Conservation (phyloP, 129 eudicot species). For the Artemisia tridentata region DNA sequence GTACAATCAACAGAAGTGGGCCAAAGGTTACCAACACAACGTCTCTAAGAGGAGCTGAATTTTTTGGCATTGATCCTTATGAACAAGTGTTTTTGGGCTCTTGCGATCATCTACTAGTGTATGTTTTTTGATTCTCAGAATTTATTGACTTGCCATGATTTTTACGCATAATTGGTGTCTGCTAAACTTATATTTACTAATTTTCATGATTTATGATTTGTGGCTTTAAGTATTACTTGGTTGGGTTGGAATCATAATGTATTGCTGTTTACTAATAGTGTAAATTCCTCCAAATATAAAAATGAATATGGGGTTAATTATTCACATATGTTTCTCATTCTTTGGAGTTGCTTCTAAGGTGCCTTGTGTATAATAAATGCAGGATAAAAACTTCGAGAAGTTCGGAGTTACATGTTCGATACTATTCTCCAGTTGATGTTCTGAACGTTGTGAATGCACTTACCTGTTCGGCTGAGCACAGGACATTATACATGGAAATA, state of each 20-base stretch:
- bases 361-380: slow-evolving; percentile 28
- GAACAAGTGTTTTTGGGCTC: slow-evolving; percentile 84
- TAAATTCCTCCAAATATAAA: too few species aligned
- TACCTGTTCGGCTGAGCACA: slow-evolving; percentile 45
- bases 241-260: too few species aligned
- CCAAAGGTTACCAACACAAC: slow-evolving; percentile 61
- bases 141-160: neutral
- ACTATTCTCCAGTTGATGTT: slow-evolving; percentile 61
- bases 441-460: slow-evolving; percentile 55
- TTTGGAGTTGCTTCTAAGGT: slow-evolving; percentile 21
- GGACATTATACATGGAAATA: slow-evolving; percentile 49
- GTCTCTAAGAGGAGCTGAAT: slow-evolving; percentile 64
- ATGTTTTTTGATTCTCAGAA: slow-evolving; percentile 34
- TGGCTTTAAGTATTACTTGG: too few species aligned
- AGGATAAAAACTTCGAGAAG: slow-evolving; percentile 61
- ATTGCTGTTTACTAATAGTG: too few species aligned
- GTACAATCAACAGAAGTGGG: slow-evolving; percentile 51
- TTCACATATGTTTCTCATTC: neutral
- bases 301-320: too few species aligned
- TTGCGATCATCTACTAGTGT: slow-evolving; percentile 87
- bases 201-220: too few species aligned
- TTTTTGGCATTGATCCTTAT: slow-evolving; percentile 74
- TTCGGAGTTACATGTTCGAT: slow-evolving; percentile 47
- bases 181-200: neutral
- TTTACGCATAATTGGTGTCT: neutral